phyloP scores from a whole-genome alignment of 495 filamentous ascomycete species.

The Cenococcum geophilum region DNA sequence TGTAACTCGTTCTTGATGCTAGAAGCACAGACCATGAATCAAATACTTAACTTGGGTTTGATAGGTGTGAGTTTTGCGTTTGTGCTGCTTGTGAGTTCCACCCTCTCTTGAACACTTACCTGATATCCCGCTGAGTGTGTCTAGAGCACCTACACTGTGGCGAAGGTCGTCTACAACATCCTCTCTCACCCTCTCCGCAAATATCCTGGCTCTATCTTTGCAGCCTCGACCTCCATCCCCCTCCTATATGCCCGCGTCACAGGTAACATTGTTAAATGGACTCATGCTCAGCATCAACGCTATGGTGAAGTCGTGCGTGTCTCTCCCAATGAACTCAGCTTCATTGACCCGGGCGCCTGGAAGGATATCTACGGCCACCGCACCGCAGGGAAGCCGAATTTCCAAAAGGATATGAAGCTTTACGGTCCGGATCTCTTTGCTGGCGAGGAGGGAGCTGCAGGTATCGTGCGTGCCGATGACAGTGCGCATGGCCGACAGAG shows the following conservation, averaged over 20 bases:
- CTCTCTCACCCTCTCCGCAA: conserved; percentile 31
- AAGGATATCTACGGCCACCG: conserved; percentile 30
- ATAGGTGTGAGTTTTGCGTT: too few relatives aligned
- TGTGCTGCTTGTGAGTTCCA: neutral
- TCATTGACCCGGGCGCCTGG: conserved; percentile 21
- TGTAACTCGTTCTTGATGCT: too few relatives aligned
- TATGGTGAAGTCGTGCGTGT: conserved; percentile 26
- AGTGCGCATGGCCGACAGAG: conserved; percentile 23
- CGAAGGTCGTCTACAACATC: conserved; percentile 26
- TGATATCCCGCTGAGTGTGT: neutral
- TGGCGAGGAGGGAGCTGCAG: conserved; percentile 1
- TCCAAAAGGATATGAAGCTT: conserved; percentile 18
- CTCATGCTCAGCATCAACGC: conserved; percentile 7
- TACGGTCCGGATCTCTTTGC: conserved; percentile 9
- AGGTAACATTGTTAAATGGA: neutral
- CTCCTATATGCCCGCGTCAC: neutral
- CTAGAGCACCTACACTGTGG: neutral
- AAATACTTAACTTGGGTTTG: too few relatives aligned
- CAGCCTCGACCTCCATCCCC: conserved; percentile 11
- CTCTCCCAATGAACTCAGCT: conserved; percentile 26
- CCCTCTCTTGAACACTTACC: neutral
- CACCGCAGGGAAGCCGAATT: conserved; percentile 10
- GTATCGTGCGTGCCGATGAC: conserved; percentile 21
- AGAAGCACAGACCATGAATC: too few relatives aligned
- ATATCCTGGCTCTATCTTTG: conserved; percentile 30